phyloP scores from a whole-genome alignment of 495 filamentous ascomycete species.

The Rhizodiscina lignyota region DNA sequence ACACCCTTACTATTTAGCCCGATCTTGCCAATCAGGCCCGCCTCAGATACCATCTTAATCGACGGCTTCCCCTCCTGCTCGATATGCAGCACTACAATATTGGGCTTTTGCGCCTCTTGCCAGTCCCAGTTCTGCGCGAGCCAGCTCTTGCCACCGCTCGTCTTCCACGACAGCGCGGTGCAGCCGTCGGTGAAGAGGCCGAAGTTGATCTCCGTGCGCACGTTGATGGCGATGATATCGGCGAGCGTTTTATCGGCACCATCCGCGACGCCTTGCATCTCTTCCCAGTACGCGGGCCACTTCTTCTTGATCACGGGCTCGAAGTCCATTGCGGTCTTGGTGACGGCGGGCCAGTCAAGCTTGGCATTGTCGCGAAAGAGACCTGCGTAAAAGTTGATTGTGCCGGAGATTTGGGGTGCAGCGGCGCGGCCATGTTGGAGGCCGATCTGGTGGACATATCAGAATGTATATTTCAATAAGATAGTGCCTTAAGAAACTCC shows the following conservation, averaged over 20 bases:
- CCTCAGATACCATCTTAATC: background rate
- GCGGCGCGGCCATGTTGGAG: conserved; percentile 32
- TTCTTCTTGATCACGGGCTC: conserved; percentile 20
- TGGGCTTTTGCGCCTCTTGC: background rate
- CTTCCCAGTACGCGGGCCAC: conserved; percentile 30
- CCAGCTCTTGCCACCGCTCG: conserved; percentile 21
- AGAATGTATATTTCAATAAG: background rate
- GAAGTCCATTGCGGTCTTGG: conserved; percentile 27
- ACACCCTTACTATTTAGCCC: conserved; percentile 28
- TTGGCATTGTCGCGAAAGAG: conserved; percentile 33
- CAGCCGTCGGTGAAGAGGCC: conserved; percentile 49
- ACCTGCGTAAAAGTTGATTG: conserved; percentile 32
- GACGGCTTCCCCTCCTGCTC: background rate
- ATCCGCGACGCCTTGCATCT: conserved; percentile 44
- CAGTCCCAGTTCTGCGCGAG: conserved; percentile 54
- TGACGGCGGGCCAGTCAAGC: conserved; percentile 32
- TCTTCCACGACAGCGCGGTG: conserved; percentile 40
- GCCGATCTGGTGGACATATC: conserved; percentile 27
- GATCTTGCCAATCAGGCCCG: background rate
- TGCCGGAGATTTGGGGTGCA: conserved; percentile 26
- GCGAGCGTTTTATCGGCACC: conserved; percentile 34
- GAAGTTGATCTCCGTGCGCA: conserved; percentile 50
- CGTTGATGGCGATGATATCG: conserved; percentile 49
- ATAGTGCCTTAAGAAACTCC: background rate
- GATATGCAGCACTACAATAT: background rate